Percentiles rank a stretch among this genome's conserved stretches.
These are phyloP conservation scores for Trametes cinnabarina DNA, from an alignment of 768 basidiomycete species.

Conservation along the genomic window DNA sequence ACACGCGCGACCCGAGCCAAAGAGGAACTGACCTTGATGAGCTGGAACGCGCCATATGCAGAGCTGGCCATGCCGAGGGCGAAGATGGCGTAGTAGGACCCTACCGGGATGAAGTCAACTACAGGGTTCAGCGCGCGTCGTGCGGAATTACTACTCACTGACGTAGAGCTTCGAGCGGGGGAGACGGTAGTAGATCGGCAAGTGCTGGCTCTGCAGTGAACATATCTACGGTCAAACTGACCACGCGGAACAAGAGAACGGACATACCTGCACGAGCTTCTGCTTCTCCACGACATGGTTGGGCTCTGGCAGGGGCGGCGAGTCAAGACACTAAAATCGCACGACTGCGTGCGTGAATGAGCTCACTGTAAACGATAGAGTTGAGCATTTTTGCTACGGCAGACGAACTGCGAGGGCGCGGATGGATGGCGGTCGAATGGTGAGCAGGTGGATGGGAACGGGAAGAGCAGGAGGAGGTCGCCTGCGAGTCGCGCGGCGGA, in stretches of 20 bases:
- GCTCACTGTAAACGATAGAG: conserved; percentile 66
- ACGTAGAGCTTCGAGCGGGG: conserved; percentile 65
- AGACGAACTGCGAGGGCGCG: conserved; percentile 34
- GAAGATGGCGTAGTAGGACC: conserved; percentile 53
- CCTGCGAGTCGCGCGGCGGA: conserved; percentile 24
- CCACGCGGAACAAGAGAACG: not conserved
- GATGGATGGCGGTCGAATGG: too few relatives aligned
- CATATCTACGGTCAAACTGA: not conserved
- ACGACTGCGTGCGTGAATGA: not conserved
- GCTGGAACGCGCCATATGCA: conserved; percentile 45
- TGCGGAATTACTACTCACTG: conserved; percentile 44
- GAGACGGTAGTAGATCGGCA: conserved; percentile 56
- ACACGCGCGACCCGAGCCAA: not conserved
- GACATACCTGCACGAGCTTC: conserved; percentile 60
- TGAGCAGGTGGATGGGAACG: conserved; percentile 27
- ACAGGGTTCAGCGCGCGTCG: not conserved
- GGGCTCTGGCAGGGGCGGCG: conserved; percentile 44
- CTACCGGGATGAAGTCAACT: conserved; percentile 33
- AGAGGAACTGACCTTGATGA: conserved; percentile 37
- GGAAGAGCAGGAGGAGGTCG: conserved; percentile 7
- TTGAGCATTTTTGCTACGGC: conserved; percentile 51
- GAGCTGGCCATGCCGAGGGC: conserved; percentile 54
- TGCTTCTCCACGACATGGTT: conserved; percentile 68
- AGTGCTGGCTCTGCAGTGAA: conserved; percentile 37
- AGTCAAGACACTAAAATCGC: not conserved